Evolutionary conservation across 352 stramenopile species (phyloP), one percentile per base, ranked within the genome.

Genomic region (Pythium apleroticum): DNA sequence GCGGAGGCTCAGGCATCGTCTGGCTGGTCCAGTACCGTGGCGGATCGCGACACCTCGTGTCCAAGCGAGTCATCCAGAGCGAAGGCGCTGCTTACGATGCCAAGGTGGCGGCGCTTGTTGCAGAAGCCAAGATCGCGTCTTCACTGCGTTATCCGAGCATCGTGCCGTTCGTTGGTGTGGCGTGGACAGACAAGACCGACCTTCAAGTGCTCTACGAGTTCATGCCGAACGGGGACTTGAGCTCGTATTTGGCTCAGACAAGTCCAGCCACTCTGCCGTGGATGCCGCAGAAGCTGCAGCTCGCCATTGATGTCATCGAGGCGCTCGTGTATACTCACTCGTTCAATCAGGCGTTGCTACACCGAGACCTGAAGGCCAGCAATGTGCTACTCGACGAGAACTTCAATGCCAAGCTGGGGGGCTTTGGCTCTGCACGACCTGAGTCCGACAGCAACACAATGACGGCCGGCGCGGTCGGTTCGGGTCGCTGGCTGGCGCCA

Each of bases 271-370:
- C 43, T 1, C n/a, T 50, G n/a, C 19, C 19, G 1, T 50, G 43
- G 43, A 11, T 28, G 6, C n/a, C 4, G 4, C 0, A 27, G n/a
- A 50, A 27, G 43, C 43, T 50, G 4, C 43, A 24, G 8, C n/a
- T 50, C 2, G 43, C 43, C 43, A 50, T 50, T 19, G 43, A 50
- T 19, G 17, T 50, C n/a, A 50, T 30, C 43, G 43, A 50, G n/a
- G 43, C 43, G n/a, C 43, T 50, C 43, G 43, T 50, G 43, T 50
- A 50, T 20, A 28, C n/a, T 4, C 43, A 50, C 20, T 50, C 43
- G 20, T 50, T 50, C 43, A 50, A 28, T 15, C 43, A 3, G 19
- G 7, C 20, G 19, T 6, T 50, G 11, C n/a, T 50, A 2, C 43
- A 50, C 17, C 43, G 43, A n/a, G 20, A 50, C 17, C 43, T 50